Base-by-base conservation (phyloP, 108 stramenopile species). In the Pseudonitzschia multiseries region DNA sequence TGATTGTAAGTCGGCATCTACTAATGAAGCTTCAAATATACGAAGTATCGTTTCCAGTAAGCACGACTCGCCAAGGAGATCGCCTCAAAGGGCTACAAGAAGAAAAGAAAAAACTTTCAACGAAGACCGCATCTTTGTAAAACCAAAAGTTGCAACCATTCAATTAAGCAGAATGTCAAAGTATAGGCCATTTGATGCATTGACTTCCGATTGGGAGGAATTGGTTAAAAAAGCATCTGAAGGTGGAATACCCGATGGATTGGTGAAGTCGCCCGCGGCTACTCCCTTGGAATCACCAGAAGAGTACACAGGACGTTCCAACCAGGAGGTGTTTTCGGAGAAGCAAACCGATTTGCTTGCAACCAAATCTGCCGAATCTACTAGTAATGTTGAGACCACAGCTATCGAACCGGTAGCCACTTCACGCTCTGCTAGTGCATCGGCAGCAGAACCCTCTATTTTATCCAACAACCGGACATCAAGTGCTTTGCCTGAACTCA, bases 231-330 rank as follows among this genome's bases (percentile, higher is more conserved):
- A 62, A 43, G 79, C 68, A 26, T 65, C 79, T 2, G 63, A 56
- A 36, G 79, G 79, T 13, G n/a, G 72, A 14, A 79, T 79, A 33
- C 77, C 77, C 6, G 70, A 78, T 78, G 77, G 77, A 51, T 67
- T 67, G 66, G 13, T 67, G 40, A 67, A 67, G 46, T 46, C 66
- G 1, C 66, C 66, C 21, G 44, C 48, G 10, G 32, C 14, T 18
- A 59, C 57, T 2, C 22, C 57, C 12, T 4, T 14, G 3, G 61
- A 62, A 40, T 40, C 41, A 0, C 20, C 33, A 20, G 29, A 62
- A 17, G 36, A 42, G 14, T 18, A 14, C 31, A 28, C 18, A 15
- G 31, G 27, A 15, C 5, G 0, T 62, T 21, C 0, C n/a, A 28
- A 62, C n/a, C 5, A 4, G 15, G 15, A 59, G 5, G 14, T 62